These are phyloP conservation scores for Hansfordia pulvinata DNA, from an alignment of 2,329 filamentous ascomycete species.

Conservation along the genomic window DNA sequence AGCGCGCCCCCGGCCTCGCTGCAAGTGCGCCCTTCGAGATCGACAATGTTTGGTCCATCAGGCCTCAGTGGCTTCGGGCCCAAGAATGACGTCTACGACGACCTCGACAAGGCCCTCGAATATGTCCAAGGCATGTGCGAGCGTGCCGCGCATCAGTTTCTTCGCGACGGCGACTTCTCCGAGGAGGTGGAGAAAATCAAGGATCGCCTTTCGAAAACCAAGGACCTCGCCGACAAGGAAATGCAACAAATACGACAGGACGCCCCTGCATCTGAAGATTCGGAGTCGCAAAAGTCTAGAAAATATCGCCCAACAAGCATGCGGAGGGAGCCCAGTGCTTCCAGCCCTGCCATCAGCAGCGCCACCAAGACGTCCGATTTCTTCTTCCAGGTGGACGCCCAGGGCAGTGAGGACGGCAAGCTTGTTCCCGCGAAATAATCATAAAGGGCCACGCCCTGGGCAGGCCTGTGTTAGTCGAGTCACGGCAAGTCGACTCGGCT, in stretches of 20 bases:
- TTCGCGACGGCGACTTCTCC: slow-evolving; percentile 78
- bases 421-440: no score
- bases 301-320: slow-evolving; percentile 39
- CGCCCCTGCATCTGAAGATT: no score
- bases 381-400: slow-evolving; percentile 15
- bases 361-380: slow-evolving; percentile 5
- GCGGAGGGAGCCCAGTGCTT: slow-evolving; percentile 27
- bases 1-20: background rate
- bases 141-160: slow-evolving; percentile 73
- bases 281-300: slow-evolving; percentile 24
- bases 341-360: slow-evolving; percentile 9
- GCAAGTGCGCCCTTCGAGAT: no score
- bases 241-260: no score
- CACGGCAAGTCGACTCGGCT: no score
- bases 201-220: slow-evolving; percentile 48
- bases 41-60: slow-evolving; percentile 10
- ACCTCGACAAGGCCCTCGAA: slow-evolving; percentile 67
- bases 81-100: slow-evolving; percentile 47
- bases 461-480: no score
- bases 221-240: slow-evolving; percentile 46
- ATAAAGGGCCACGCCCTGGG: no score
- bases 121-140: slow-evolving; percentile 72
- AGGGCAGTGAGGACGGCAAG: slow-evolving; percentile 16
- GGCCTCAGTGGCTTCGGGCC: slow-evolving; percentile 7
- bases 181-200: slow-evolving; percentile 61